phyloP scores from a whole-genome alignment of 805 yeast species.

The Wickerhamomyces pijperi region DNA sequence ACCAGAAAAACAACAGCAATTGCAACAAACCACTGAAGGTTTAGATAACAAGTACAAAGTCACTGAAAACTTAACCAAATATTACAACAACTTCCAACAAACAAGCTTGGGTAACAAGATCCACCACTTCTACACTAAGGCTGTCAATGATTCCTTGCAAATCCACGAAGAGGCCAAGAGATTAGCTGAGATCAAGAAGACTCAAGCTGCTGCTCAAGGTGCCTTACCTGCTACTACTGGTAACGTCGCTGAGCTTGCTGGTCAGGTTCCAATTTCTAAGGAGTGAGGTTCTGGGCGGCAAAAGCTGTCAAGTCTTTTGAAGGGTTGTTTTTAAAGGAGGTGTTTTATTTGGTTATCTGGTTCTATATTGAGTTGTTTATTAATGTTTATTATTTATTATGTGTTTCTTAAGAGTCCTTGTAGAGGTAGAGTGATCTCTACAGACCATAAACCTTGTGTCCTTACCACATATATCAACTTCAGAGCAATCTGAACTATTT shows the following conservation, averaged over 20 bases:
- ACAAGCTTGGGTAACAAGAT: conserved; percentile 42
- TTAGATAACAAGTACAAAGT: conserved; percentile 32
- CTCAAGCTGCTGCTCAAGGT: background rate
- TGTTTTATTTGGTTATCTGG: too few relatives aligned
- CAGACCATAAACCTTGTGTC: too few relatives aligned
- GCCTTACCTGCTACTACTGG: background rate
- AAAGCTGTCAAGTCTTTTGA: too few relatives aligned
- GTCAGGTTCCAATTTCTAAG: background rate
- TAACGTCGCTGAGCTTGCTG: background rate
- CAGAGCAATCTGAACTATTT: too few relatives aligned
- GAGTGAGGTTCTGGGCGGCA: too few relatives aligned
- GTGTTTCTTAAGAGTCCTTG: too few relatives aligned
- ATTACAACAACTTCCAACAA: conserved; percentile 20
- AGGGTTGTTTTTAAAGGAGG: too few relatives aligned
- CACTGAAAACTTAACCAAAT: conserved; percentile 25
- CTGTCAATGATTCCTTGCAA: conserved; percentile 44
- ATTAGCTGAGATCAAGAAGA: conserved; percentile 47
- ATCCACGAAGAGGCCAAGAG: conserved; percentile 70
- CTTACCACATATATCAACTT: too few relatives aligned
- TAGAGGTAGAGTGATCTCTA: too few relatives aligned
- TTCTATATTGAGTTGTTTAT: too few relatives aligned
- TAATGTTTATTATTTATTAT: too few relatives aligned
- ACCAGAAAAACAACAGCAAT: conserved; percentile 25
- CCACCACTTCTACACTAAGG: conserved; percentile 46
- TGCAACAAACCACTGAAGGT: conserved; percentile 23